Percentiles rank a stretch among this genome's conserved stretches.
Evolutionary conservation across 2,329 filamentous ascomycete genomes (phyloP).

Genomic region (Penicillium sp.): DNA sequence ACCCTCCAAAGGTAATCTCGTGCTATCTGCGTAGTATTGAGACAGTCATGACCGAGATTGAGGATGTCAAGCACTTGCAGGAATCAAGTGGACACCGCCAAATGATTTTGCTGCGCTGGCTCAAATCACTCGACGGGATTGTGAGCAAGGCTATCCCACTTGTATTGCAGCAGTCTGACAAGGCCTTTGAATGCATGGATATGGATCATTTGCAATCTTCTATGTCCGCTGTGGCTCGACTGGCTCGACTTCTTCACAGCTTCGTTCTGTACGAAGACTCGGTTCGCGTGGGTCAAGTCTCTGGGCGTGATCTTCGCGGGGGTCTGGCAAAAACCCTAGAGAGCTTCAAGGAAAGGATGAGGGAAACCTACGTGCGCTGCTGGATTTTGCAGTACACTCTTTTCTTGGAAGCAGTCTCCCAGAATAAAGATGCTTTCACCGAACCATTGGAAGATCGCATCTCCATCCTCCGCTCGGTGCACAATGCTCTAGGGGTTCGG

Average conservation of each 20-base stretch:
- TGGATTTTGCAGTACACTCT: constrained; percentile 88
- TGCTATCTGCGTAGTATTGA: constrained; percentile 85
- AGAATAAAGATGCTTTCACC: constrained; percentile 65
- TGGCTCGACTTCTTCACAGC: constrained; percentile 75
- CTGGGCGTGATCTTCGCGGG: constrained; percentile 60
- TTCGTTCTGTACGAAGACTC: constrained; percentile 83
- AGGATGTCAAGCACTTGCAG: constrained; percentile 58
- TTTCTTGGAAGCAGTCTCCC: constrained; percentile 71
- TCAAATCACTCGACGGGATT: constrained; percentile 78
- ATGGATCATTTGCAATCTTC: constrained; percentile 74
- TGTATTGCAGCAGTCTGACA: constrained; percentile 63
- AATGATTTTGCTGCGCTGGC: constrained; percentile 69
- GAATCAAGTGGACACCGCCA: constrained; percentile 65
- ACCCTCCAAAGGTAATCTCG: constrained; percentile 83
- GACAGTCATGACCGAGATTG: constrained; percentile 72
- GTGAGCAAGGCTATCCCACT: constrained; percentile 70
- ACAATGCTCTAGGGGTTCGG: constrained; percentile 80
- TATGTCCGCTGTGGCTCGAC: constrained; percentile 67
- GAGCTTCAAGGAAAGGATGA: constrained; percentile 66
- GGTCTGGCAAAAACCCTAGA: constrained; percentile 42
- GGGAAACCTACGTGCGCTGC: constrained; percentile 81
- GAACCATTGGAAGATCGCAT: constrained; percentile 71
- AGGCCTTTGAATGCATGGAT: constrained; percentile 80
- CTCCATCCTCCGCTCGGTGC: constrained; percentile 76
- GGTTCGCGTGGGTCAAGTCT: constrained; percentile 72